A percentile compares a stretch with the other conserved stretches of the same genome.
phyloP scores from a whole-genome alignment of 1,284 basidiomycete genomes.

The Ustilago tritici region DNA sequence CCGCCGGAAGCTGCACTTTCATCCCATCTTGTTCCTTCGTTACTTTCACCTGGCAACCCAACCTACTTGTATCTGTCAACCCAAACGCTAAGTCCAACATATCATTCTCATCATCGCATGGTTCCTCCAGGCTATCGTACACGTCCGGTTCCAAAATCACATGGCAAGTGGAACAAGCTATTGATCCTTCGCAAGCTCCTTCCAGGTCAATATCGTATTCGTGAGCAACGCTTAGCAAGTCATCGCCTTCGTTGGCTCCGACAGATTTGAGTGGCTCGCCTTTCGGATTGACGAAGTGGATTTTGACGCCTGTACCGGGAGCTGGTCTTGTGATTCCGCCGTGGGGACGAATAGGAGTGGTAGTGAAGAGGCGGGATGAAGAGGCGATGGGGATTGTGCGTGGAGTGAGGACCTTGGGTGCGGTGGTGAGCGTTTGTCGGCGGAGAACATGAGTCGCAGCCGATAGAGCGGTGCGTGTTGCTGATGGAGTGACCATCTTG shows the following conservation, averaged over 20 bases:
- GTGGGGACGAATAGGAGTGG: constrained; percentile 61
- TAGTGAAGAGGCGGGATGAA: constrained; percentile 11
- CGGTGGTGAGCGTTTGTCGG: not conserved
- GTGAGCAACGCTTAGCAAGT: constrained; percentile 89
- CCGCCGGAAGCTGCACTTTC: constrained; percentile 85
- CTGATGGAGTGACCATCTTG: not conserved
- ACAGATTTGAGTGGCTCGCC: constrained; percentile 85
- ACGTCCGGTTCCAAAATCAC: constrained; percentile 85
- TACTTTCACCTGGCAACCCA: constrained; percentile 84
- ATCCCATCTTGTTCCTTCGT: constrained; percentile 87
- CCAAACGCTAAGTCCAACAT: constrained; percentile 99
- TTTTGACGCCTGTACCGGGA: constrained; percentile 78
- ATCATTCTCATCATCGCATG: constrained; percentile 89
- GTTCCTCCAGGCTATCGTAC: constrained; percentile 88
- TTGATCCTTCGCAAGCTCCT: constrained; percentile 92
- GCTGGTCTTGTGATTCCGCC: constrained; percentile 74
- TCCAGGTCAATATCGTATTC: constrained; percentile 98
- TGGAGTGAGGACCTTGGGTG: not conserved
- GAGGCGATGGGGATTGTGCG: not conserved
- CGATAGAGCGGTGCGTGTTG: not conserved
- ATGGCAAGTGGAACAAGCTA: constrained; percentile 98
- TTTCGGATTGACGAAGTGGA: constrained; percentile 89
- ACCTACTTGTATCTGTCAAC: constrained; percentile 81
- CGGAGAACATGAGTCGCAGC: not conserved
- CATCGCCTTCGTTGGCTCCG: constrained; percentile 93